Base-by-base conservation (phyloP, 2,329 filamentous ascomycete species). In the Exophiala calicioides region DNA sequence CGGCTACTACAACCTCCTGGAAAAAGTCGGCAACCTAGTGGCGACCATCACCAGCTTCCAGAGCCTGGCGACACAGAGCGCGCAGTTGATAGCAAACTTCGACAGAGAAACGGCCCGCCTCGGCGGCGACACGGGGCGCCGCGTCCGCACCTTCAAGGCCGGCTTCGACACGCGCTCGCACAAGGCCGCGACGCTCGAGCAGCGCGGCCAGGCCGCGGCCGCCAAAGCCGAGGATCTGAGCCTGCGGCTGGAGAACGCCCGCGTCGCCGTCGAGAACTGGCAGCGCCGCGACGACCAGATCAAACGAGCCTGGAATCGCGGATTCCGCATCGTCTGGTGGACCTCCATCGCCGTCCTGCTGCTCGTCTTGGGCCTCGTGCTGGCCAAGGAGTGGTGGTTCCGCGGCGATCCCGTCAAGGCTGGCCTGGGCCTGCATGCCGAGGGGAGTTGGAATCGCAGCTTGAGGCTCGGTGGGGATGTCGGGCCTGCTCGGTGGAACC, bases 1-100 rank as follows among this genome's bases (percentile, higher is more conserved):
- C 52, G 70, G 70, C 1, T 75, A 74, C 54, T 74, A 74, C 56
- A 71, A 68, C 42, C 61, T 75, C 1, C 62, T 75, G 8, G 69
- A 73, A 48, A 71, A 69, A 37, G 56, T 72, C 26, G 66, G 69
- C 6, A 61, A 61, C 3, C 60, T 75, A 6, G 64, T 68, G 37
- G 59, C 64, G 6, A 67, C 66, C 0, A 67, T 74, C n/a, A 54
- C 58, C 3, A 65, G 63, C 4, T 71, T 75, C 45, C 66, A 71
- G 31, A 63, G 65, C 19, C 64, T 74, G 3, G 61, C 62, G 4
- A 62, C 63, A 26, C 66, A 69, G 6, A 66, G 64, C 5, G 54
- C 61, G 3, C 55, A 59, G 10, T 58, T 73, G 3, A 62, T 67
- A n/a, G 55, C 55, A 4, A 64, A 68, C 35, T 70, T 74, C 33